Evolutionary conservation across 139 green algal species (phyloP), one percentile per base, ranked within the genome.

Genomic region (Mesotaenium endlicherianum): DNA sequence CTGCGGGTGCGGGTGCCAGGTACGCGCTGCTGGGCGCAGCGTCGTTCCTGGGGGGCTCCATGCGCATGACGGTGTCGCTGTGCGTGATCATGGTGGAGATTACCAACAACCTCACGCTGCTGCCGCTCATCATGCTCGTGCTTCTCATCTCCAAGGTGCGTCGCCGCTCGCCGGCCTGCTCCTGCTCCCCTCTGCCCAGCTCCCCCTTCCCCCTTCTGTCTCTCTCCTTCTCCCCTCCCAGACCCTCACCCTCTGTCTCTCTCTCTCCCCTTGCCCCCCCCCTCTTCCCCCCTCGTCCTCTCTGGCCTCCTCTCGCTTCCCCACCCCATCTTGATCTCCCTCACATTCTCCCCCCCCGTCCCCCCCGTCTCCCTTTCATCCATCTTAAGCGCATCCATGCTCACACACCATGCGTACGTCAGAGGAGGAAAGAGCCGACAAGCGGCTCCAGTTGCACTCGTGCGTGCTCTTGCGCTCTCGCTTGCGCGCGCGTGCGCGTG

Each of bases 81-180:
- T 93, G 89, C 60, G 92, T 97, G 2, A 94, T 97, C 88, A 84
- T 97, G 50, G 77, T 96, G 75, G 94, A 97, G 93, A 86, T 95
- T 31, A 97, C 93, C 11, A 92, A 93, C 84, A 95, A 95, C 78
- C 69, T 97, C 38, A 91, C 91, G n/a, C 70, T 96, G 70, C 90
- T 97, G 71, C 92, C 93, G 39, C 83, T 95, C n/a, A 92, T 97
- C 74, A 96, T 97, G 93, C 83, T 96, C 44, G 93, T 95, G 45
- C 87, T 95, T n/a, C 81, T 97, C 49, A 87, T 97, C 38, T 91
- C 92, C 14, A 95, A 95, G 91, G 78, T 85, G 17, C 36, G 3
- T 59, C 31, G 14, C 3, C 69, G 17, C 69, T 59, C 69, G 11
- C 31, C 57, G 11, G 31, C 17, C 57, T 6, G 3, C 57, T 31